A percentile compares a stretch with the other conserved stretches of the same genome.
Conservation (phyloP, 768 basidiomycete species). For the Amanita exitialis region DNA sequence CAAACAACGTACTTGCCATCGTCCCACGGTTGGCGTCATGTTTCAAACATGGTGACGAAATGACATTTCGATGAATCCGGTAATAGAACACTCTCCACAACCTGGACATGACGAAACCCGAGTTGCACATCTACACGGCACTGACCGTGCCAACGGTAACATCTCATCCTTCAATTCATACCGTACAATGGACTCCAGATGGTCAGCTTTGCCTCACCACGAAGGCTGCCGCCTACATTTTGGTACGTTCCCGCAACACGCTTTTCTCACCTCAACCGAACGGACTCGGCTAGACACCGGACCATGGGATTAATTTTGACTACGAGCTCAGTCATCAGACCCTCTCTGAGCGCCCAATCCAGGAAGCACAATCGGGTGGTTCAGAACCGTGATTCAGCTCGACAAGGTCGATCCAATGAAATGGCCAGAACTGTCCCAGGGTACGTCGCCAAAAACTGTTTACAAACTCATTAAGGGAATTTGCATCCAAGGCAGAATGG, state of each 20-base stretch:
- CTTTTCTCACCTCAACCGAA: background rate
- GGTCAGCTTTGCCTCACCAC: conserved; percentile 65
- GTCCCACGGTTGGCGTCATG: too few relatives aligned
- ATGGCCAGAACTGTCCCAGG: conserved; percentile 44
- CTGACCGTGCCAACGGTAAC: conserved; percentile 51
- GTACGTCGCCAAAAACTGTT: conserved; percentile 15
- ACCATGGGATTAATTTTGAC: conserved; percentile 62
- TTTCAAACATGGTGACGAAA: too few relatives aligned
- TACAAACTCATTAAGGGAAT: background rate
- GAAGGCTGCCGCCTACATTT: conserved; percentile 54
- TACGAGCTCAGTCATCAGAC: conserved; percentile 39
- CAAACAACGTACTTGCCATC: too few relatives aligned
- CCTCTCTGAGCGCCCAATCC: conserved; percentile 23
- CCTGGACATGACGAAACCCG: background rate
- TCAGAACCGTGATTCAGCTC: conserved; percentile 61
- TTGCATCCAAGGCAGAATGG: conserved; percentile 42
- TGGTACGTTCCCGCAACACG: conserved; percentile 33
- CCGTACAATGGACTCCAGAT: conserved; percentile 67
- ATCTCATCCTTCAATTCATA: conserved; percentile 43
- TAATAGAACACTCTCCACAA: too few relatives aligned
- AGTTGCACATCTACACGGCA: conserved; percentile 33
- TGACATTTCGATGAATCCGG: too few relatives aligned
- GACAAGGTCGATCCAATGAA: conserved; percentile 29
- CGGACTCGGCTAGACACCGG: conserved; percentile 47
- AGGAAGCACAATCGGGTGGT: conserved; percentile 44